Evolutionary conservation across 2,329 filamentous ascomycete species (phyloP).

Genomic region (Rhynchosporium agropyri): DNA sequence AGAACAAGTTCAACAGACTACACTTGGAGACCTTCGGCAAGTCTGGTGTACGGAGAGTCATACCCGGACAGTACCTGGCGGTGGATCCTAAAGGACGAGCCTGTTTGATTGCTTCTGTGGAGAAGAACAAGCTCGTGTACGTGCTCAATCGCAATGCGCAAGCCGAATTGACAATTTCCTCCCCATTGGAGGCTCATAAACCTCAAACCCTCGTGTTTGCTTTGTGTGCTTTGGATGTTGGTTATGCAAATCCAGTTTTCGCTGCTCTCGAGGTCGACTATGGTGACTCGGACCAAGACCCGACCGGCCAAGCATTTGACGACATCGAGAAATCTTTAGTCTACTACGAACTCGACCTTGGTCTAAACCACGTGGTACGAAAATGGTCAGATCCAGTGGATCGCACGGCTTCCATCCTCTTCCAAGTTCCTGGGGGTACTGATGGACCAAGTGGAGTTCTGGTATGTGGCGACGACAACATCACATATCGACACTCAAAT

Average conservation of each 20-base stretch:
- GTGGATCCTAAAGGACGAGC: conserved; percentile 95
- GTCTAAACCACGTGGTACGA: conserved; percentile 93
- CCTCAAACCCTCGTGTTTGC: conserved; percentile 88
- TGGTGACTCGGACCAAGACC: conserved; percentile 86
- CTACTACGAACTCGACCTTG: conserved; percentile 96
- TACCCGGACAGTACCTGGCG: conserved; percentile 94
- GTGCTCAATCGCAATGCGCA: conserved; percentile 95
- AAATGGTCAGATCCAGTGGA: conserved; percentile 97
- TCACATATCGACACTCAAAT: conserved; percentile 97
- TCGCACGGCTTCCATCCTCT: conserved; percentile 83
- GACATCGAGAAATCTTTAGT: conserved; percentile 89
- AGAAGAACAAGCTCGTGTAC: conserved; percentile 99
- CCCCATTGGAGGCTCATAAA: conserved; percentile 93
- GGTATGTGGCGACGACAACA: conserved; percentile 90
- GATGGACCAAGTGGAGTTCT: conserved; percentile 94
- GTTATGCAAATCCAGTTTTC: conserved; percentile 96
- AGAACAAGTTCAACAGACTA: conserved; percentile 85
- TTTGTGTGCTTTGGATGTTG: conserved; percentile 86
- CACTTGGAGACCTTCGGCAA: conserved; percentile 98
- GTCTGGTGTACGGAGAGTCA: conserved; percentile 88
- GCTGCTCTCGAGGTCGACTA: conserved; percentile 94
- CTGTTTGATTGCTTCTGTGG: conserved; percentile 88
- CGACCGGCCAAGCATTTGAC: conserved; percentile 77
- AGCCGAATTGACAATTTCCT: conserved; percentile 94
- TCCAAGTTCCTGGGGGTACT: conserved; percentile 91